Conservation (phyloP, 2,329 filamentous ascomycete genomes). For the Apiospora koreana region DNA sequence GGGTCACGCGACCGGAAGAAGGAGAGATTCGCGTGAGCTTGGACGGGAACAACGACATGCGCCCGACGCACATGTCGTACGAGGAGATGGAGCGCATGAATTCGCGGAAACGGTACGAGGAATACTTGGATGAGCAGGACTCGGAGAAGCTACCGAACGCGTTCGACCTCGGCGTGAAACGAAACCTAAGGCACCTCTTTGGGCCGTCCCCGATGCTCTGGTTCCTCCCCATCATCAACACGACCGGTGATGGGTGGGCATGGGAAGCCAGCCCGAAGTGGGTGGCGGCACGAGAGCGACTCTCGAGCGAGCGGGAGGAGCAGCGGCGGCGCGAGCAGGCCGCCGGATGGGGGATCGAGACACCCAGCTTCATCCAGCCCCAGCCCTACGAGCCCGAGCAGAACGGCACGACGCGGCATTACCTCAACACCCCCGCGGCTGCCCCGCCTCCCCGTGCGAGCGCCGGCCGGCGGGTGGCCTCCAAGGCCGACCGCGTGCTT, state of each 20-base stretch:
- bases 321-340: slow-evolving; percentile 65
- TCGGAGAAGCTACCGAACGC: slow-evolving; percentile 86
- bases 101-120: slow-evolving; percentile 57
- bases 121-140: slow-evolving; percentile 88
- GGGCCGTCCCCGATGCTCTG: slow-evolving; percentile 73
- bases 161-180: slow-evolving; percentile 84
- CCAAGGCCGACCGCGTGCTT: slow-evolving; percentile 60
- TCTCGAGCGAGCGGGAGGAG: slow-evolving; percentile 58
- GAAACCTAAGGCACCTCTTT: slow-evolving; percentile 81
- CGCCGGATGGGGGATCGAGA: slow-evolving; percentile 64
- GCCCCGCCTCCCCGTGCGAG: slow-evolving; percentile 16
- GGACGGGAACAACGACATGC: slow-evolving; percentile 20
- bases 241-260: slow-evolving; percentile 87
- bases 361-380: slow-evolving; percentile 22
- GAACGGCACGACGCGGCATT: slow-evolving; percentile 32
- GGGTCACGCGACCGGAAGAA: slow-evolving; percentile 79
- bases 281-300: slow-evolving; percentile 67
- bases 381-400: slow-evolving; percentile 27
- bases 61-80: slow-evolving; percentile 48
- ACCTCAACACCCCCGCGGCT: slow-evolving; percentile 25
- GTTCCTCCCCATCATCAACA: slow-evolving; percentile 80
- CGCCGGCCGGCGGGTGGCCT: slow-evolving; percentile 41
- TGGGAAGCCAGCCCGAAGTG: slow-evolving; percentile 88
- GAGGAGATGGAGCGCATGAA: slow-evolving; percentile 57
- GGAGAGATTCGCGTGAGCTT: slow-evolving; percentile 60